Conservation (phyloP, 169 alveolate genomes). For the Cryptosporidium canis region DNA sequence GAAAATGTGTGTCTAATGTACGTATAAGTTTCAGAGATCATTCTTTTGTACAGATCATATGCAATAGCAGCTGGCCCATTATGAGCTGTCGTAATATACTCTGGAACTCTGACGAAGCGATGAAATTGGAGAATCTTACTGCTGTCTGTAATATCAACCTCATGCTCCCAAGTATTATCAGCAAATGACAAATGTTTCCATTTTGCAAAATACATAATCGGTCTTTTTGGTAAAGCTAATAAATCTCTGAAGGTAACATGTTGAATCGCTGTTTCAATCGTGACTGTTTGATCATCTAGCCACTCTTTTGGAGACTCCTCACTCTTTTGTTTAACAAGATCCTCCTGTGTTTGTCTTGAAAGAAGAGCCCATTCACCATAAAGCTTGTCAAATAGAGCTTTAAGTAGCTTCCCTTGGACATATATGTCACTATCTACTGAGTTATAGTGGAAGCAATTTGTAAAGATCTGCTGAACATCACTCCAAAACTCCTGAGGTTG, state of each 20-base stretch:
- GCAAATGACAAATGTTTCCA: constrained; percentile 70
- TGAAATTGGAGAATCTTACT: constrained; percentile 66
- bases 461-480: constrained; percentile 73
- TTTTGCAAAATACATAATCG: constrained; percentile 66
- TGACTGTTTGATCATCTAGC: constrained; percentile 61
- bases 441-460: constrained; percentile 67
- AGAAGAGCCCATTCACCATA: constrained; percentile 74
- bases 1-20: constrained; percentile 70
- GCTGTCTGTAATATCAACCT: constrained; percentile 54
- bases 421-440: constrained; percentile 72
- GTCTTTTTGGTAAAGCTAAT: constrained; percentile 51
- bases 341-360: constrained; percentile 74
- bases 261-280: constrained; percentile 64
- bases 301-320: constrained; percentile 68
- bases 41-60: constrained; percentile 53
- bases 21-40: constrained; percentile 66
- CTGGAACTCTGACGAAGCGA: constrained; percentile 65
- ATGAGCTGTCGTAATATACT: constrained; percentile 62
- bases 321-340: constrained; percentile 68
- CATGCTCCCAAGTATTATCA: constrained; percentile 69
- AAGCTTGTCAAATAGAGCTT: constrained; percentile 73
- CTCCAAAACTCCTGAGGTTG: constrained; percentile 75
- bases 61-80: constrained; percentile 69
- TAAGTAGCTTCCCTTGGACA: constrained; percentile 65
- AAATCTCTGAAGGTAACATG: constrained; percentile 61